Evolutionary conservation across 2,329 filamentous ascomycete genomes (phyloP).

Genomic region (Lachnellula hyalina): DNA sequence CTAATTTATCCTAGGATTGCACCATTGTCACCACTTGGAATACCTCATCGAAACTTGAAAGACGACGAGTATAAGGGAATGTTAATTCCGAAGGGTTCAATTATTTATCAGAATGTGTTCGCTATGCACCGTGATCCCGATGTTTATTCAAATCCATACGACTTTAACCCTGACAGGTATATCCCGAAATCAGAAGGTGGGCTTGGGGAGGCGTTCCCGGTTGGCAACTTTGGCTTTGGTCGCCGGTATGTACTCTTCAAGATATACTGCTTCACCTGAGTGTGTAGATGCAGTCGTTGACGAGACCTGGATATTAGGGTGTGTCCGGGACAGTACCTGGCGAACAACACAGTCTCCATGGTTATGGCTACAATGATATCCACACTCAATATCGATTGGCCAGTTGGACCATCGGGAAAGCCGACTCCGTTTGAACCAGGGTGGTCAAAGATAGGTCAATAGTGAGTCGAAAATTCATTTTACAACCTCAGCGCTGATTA

Average conservation of each 20-base stretch:
- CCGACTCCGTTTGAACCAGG: no score
- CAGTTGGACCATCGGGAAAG: constrained; percentile 32
- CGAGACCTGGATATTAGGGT: no score
- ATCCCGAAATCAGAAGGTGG: constrained; percentile 35
- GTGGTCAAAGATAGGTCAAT: no score
- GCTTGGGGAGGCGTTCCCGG: constrained; percentile 41
- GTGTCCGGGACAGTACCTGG: no score
- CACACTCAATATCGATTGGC: constrained; percentile 33
- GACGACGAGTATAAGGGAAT: constrained; percentile 54
- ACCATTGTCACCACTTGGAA: constrained; percentile 43
- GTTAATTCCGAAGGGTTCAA: constrained; percentile 52
- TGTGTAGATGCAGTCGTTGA: no score
- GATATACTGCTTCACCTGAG: no score
- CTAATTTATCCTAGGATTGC: no score
- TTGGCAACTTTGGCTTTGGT: constrained; percentile 48
- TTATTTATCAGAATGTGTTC: constrained; percentile 45
- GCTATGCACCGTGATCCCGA: constrained; percentile 48
- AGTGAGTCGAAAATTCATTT: no score
- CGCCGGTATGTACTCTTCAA: constrained; percentile 21
- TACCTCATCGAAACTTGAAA: constrained; percentile 48
- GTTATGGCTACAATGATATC: constrained; percentile 37
- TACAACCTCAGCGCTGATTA: no score
- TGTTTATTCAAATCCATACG: constrained; percentile 38
- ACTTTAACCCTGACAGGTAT: constrained; percentile 44
- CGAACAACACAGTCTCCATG: constrained; percentile 20